Conservation (phyloP, 179 eudicot genomes). For the Vitellaria paradoxa region DNA sequence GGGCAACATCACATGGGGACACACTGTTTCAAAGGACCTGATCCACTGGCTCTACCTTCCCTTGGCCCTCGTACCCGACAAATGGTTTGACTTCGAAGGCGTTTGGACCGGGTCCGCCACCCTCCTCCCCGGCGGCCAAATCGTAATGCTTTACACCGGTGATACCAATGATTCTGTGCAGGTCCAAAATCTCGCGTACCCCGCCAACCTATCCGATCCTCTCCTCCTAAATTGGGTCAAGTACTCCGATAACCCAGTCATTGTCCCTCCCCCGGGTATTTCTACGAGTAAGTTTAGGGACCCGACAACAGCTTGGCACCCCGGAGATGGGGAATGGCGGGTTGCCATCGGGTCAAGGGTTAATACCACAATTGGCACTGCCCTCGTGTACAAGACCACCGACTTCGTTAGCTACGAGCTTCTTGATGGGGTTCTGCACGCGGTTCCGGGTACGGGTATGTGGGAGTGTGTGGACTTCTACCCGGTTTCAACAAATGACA, state of each 20-base stretch:
- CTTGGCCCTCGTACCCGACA: slow-evolving; percentile 61
- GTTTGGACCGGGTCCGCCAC: slow-evolving; percentile 98
- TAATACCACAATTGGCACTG: slow-evolving; percentile 59
- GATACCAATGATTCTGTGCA: slow-evolving; percentile 55
- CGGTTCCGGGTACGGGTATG: slow-evolving; percentile 84
- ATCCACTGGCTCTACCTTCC: slow-evolving; percentile 87
- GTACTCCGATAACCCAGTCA: slow-evolving; percentile 66
- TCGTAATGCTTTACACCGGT: slow-evolving; percentile 81
- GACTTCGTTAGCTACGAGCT: slow-evolving; percentile 57
- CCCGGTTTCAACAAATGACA: slow-evolving; percentile 51
- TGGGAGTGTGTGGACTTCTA: slow-evolving; percentile 96
- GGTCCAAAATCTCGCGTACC: slow-evolving; percentile 86
- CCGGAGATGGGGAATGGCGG: slow-evolving; percentile 65
- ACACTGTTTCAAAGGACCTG: slow-evolving; percentile 76
- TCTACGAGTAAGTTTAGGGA: slow-evolving; percentile 59
- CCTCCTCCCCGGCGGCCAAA: slow-evolving; percentile 60
- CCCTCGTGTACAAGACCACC: slow-evolving; percentile 59
- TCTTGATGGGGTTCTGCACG: slow-evolving; percentile 52
- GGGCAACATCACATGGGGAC: slow-evolving; percentile 97
- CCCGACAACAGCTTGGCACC: slow-evolving; percentile 76
- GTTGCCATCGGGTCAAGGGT: slow-evolving; percentile 66
- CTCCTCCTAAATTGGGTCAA: slow-evolving; percentile 89
- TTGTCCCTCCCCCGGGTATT: slow-evolving; percentile 79
- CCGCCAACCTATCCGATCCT: slow-evolving; percentile 83
- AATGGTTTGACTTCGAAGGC: slow-evolving; percentile 73